These are phyloP conservation scores for Coniferiporia weirii DNA, from an alignment of 1,284 basidiomycete genomes.

Conservation along the genomic window DNA sequence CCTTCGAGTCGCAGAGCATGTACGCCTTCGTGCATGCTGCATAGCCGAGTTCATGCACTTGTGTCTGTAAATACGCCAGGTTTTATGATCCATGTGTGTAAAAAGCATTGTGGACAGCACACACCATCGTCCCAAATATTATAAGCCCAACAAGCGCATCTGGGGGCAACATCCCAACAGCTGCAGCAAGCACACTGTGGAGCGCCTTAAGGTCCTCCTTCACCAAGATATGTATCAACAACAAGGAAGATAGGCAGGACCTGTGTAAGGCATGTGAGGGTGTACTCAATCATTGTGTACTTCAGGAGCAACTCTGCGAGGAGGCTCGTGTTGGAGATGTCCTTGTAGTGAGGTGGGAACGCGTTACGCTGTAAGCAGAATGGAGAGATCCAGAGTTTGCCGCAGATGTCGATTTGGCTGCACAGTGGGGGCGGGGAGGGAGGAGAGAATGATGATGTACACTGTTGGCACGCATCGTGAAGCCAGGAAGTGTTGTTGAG, in stretches of 20 bases:
- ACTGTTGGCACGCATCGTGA: too few species aligned
- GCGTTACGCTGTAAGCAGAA: conserved; percentile 97
- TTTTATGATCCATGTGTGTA: not conserved
- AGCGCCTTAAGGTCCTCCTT: conserved; percentile 95
- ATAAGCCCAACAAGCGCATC: conserved; percentile 94
- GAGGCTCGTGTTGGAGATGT: conserved; percentile 95
- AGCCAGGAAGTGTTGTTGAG: too few species aligned
- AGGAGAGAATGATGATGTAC: too few species aligned
- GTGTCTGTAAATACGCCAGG: conserved; percentile 51
- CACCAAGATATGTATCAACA: conserved; percentile 95
- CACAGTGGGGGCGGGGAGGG: too few species aligned
- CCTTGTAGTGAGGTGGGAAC: conserved; percentile 98
- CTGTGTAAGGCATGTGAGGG: conserved; percentile 84
- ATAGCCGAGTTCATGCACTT: conserved; percentile 98
- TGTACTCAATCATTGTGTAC: conserved; percentile 99
- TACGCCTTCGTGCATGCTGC: conserved; percentile 96
- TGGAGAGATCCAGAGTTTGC: conserved; percentile 99
- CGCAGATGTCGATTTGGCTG: conserved; percentile 97
- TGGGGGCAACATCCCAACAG: conserved; percentile 87
- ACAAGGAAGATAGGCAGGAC: conserved; percentile 97
- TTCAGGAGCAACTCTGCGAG: conserved; percentile 95
- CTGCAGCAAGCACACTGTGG: conserved; percentile 88
- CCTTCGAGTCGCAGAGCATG: conserved; percentile 99
- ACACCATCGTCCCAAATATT: conserved; percentile 94
- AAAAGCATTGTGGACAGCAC: conserved; percentile 28